Evolutionary conservation across 306 rosid genomes (phyloP), one percentile per base, ranked within the genome.

Genomic region (Quercus ilex): DNA sequence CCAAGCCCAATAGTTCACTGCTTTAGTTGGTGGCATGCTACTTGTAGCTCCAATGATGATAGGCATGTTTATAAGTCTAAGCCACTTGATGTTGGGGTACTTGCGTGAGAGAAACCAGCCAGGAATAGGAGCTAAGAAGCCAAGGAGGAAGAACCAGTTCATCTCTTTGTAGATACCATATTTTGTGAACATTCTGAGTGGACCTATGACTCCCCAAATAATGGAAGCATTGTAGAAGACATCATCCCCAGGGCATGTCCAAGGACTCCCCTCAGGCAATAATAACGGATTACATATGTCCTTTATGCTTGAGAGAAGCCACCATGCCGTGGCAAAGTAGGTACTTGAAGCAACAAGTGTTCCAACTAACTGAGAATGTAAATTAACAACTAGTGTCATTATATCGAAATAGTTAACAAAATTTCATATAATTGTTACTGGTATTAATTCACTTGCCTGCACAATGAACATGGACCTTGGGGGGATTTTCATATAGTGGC

Each of bases 401-500:
- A 43, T 21, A 23, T 4, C 25, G 12, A 30, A 30, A 51, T 31
- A 15, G 25, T 55, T 0, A 43, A 28, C 69, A 63, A 6, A 58
- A 49, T 13, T 70, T 78, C 12, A 3, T 17, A 6, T 4, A 38
- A 43, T 19, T n/a, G 52, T 21, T 26, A 1, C 17, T 68, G 51
- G 2, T 15, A 20, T 5, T 58, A 52, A 74, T 21, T 15, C 5
- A 73, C 33, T 17, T 81, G 87, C 94, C 94, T 93, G 96, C 6
- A 63, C 89, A 3, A 87, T 5, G 84, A 89, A 94, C 96, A 94
- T 91, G 51, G 94, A 80, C 57, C 79, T 89, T 19, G 96, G 97
- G 69, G 98, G 94, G 74, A 92, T 89, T 77, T 94, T 94, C 97
- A 90, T 94, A 72, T 94, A 94, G 80, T 92, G 97, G 60, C 96